A percentile compares a stretch with the other conserved stretches of the same genome.
Evolutionary conservation across 805 yeast species (phyloP).

Genomic region (Torulaspora microellipsoides): DNA sequence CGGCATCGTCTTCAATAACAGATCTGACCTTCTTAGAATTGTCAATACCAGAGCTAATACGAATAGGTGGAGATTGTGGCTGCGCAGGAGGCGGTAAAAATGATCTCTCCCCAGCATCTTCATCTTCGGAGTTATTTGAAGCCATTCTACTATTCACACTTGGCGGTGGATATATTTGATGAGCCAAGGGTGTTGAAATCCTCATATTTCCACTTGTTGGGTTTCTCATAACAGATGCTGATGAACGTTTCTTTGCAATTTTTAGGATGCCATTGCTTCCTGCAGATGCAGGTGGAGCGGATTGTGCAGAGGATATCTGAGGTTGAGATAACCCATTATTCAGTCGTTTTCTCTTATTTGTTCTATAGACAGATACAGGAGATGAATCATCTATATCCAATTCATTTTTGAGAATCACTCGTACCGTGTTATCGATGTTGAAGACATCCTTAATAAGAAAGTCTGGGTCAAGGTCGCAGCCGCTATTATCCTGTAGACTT

Average conservation of each 20-base stretch:
- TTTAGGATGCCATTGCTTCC: slow-evolving; percentile 17
- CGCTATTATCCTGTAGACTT: slow-evolving; percentile 61
- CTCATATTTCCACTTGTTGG: slow-evolving; percentile 20
- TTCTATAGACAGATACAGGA: slow-evolving; percentile 24
- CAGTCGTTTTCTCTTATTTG: slow-evolving; percentile 25
- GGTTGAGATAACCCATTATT: slow-evolving; percentile 19
- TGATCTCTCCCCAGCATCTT: slow-evolving; percentile 33
- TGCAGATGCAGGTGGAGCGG: slow-evolving; percentile 7
- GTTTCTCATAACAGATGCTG: slow-evolving; percentile 11
- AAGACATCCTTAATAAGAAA: slow-evolving; percentile 63
- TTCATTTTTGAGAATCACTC: slow-evolving; percentile 43
- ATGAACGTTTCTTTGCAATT: slow-evolving; percentile 24
- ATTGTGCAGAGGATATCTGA: slow-evolving; percentile 3
- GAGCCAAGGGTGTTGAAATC: slow-evolving; percentile 39
- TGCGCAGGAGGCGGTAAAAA: slow-evolving; percentile 36
- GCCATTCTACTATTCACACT: slow-evolving; percentile 11
- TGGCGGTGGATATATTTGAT: slow-evolving; percentile 38
- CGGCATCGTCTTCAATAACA: slow-evolving; percentile 34
- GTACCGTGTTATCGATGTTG: slow-evolving; percentile 43
- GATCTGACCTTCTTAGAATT: slow-evolving; percentile 31
- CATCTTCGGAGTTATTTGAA: slow-evolving; percentile 29
- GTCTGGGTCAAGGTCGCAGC: slow-evolving; percentile 79
- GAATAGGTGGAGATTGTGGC: slow-evolving; percentile 37
- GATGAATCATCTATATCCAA: slow-evolving; percentile 27
- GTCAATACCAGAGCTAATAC: slow-evolving; percentile 36